Conservation (phyloP, 331 rosid species). For the Saraca asoca region DNA sequence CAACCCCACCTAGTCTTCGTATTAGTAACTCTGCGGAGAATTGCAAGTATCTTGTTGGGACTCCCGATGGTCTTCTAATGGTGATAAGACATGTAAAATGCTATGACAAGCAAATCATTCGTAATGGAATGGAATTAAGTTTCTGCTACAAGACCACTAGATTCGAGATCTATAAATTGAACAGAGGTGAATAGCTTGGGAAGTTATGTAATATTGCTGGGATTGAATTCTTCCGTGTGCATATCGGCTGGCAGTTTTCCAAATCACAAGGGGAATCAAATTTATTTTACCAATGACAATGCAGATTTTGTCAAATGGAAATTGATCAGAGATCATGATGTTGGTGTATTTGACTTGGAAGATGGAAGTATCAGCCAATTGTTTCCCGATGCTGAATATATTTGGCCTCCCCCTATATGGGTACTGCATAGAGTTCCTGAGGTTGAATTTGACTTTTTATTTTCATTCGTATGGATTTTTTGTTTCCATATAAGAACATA, state of each 20-base stretch:
- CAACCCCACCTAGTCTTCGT: too few species aligned
- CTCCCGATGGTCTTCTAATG: too few species aligned
- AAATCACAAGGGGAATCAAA: background rate
- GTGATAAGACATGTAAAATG: background rate
- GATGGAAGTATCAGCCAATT: background rate
- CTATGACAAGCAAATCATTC: too few species aligned
- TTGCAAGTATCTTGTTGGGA: too few species aligned
- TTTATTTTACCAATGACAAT: background rate
- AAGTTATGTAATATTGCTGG: background rate
- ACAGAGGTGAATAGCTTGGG: background rate
- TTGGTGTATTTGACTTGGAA: constrained; percentile 1
- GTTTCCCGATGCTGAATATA: background rate
- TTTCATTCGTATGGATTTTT: too few species aligned
- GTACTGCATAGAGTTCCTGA: too few species aligned
- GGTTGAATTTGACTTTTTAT: too few species aligned
- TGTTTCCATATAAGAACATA: too few species aligned
- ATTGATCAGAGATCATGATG: background rate
- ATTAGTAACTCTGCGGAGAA: too few species aligned
- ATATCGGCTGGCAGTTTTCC: background rate
- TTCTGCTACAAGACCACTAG: background rate
- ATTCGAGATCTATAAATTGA: background rate
- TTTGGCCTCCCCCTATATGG: background rate
- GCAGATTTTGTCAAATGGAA: background rate
- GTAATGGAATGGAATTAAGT: too few species aligned
- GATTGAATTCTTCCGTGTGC: background rate